Evolutionary conservation across 2,329 filamentous ascomycete species (phyloP).

Genomic region (Fusarium caatingaense): DNA sequence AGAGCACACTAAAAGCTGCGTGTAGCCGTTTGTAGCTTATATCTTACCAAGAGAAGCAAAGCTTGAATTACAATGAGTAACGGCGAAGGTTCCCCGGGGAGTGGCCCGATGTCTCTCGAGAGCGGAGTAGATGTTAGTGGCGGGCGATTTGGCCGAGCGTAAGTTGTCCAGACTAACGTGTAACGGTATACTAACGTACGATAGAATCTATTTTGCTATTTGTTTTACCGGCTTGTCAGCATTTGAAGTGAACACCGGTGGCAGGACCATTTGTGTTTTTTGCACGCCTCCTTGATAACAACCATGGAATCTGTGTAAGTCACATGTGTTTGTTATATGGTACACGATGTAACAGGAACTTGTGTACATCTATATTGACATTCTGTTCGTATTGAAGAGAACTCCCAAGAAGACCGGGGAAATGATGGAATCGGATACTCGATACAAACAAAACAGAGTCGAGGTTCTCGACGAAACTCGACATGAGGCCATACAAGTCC

Average conservation of each 20-base stretch:
- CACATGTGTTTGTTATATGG: background rate
- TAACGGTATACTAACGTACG: background rate
- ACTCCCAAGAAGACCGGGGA: background rate
- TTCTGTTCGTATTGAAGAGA: background rate
- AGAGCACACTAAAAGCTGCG: background rate
- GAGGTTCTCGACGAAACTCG: background rate
- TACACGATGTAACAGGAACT: background rate
- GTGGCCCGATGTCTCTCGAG: background rate
- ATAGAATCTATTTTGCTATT: background rate
- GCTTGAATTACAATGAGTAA: background rate
- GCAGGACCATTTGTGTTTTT: background rate
- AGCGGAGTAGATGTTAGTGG: background rate
- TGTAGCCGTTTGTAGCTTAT: background rate
- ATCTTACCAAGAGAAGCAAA: background rate
- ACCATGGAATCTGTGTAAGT: background rate
- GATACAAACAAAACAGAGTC: background rate
- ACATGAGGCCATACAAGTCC: too few species aligned
- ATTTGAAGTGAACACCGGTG: background rate
- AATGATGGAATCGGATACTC: background rate
- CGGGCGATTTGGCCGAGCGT: background rate
- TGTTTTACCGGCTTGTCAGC: background rate
- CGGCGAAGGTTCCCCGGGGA: background rate
- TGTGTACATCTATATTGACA: background rate
- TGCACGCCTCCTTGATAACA: background rate
- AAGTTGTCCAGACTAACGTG: background rate